phyloP scores from a whole-genome alignment of 2,329 filamentous ascomycete species.

The Scedosporium apiospermum region DNA sequence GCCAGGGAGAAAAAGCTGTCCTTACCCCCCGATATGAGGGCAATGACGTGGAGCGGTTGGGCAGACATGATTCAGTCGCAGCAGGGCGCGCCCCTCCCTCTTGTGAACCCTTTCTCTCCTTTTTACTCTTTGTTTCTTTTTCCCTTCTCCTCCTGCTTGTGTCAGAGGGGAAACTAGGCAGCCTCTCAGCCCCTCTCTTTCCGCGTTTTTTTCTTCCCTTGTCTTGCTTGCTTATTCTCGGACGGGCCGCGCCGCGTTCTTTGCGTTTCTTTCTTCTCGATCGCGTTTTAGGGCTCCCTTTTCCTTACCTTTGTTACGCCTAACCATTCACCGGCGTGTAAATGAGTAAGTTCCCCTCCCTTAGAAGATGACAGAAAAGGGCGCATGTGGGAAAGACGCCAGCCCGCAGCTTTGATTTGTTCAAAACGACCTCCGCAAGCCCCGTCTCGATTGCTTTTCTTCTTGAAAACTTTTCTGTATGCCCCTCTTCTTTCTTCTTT shows the following conservation, averaged over 20 bases:
- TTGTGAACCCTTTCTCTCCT: neutral
- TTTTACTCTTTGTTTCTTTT: neutral
- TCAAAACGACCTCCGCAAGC: neutral
- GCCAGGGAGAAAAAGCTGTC: conserved; percentile 91
- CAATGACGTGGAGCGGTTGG: conserved; percentile 65
- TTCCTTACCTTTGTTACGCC: neutral
- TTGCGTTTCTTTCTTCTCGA: neutral
- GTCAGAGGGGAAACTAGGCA: neutral
- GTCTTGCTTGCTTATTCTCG: neutral
- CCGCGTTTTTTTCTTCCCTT: neutral
- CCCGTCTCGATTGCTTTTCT: neutral
- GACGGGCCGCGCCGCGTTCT: neutral
- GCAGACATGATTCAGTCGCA: conserved; percentile 24
- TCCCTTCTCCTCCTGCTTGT: neutral
- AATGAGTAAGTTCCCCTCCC: neutral
- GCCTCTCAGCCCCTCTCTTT: neutral
- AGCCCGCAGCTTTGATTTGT: neutral
- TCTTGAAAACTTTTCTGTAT: no score
- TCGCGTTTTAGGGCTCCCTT: neutral
- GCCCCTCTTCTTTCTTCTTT: neutral
- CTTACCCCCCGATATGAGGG: conserved; percentile 90
- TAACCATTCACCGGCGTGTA: no score
- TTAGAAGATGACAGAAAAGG: neutral
- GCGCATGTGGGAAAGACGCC: neutral
- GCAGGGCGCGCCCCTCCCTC: neutral